Evolutionary conservation across 2,329 filamentous ascomycete genomes (phyloP), one percentile per base, ranked within the genome.

Genomic region (Colletotrichum scovillei): DNA sequence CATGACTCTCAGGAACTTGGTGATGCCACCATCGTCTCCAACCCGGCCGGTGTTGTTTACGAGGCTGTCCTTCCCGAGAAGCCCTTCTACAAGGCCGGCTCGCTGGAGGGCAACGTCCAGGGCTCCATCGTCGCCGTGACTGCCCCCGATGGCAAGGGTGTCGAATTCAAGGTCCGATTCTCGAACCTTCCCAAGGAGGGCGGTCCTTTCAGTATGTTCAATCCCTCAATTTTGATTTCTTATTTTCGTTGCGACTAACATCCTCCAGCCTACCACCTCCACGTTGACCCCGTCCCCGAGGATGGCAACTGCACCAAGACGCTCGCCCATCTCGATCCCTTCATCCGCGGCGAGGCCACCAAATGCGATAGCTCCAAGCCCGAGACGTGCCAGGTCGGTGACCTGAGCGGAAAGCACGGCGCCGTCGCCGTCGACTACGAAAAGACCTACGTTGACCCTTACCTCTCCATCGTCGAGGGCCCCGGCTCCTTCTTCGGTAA

Each of bases 371-470:
- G 83, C 12, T 77, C 80, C 11, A 79, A 84, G 7, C 92, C 92
- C 8, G 82, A 88, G 74, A 91, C 89, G 11, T 97, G 94, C 84
- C 90, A 96, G 82, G 90, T 94, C 12, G 94, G 94, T 76, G 94
- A 96, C 80, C 86, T 95, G 69, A 89, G 90, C 77, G 94, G 94
- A 79, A 96, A 96, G 84, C 85, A 92, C 78, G 93, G 93, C 74
- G 86, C 86, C 73, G 88, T 93, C 78, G 56, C 52, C 49, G 32
- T 56, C 2, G 86, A 87, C 75, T 91, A 87, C 78, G 79, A 80
- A 32, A 82, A 80, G 68, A 83, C 82, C 62, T 93, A 89, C 82
- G 78, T 81, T 72, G 92, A 94, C 78, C 80, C 82, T 26, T 93
- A 87, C 78, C 83, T 87, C n/a, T 90, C 91, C 4, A 87, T 90